Evolutionary conservation across 208 protist species (phyloP).

Genomic region (Strigomonas oncopelti): DNA sequence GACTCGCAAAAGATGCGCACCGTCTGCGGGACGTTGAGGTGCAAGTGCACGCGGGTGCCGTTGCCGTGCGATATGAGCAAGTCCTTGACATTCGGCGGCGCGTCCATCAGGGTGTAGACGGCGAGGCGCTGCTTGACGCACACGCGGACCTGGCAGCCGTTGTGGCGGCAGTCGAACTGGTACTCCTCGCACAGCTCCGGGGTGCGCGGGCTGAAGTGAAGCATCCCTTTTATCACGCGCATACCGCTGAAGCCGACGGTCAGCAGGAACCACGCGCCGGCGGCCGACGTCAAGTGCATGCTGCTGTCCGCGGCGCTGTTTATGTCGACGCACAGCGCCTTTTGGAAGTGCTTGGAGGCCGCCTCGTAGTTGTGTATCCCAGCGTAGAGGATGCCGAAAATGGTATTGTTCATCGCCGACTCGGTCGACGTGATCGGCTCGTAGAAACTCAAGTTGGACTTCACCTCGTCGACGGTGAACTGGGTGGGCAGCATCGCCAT

Average conservation of each 20-base stretch:
- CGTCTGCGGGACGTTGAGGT: conserved; percentile 42
- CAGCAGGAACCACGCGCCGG: conserved; percentile 79
- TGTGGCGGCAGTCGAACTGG: conserved; percentile 66
- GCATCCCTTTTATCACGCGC: conserved; percentile 56
- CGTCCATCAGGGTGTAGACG: conserved; percentile 69
- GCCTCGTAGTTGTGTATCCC: conserved; percentile 59
- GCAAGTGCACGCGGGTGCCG: conserved; percentile 60
- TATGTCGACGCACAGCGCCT: conserved; percentile 66
- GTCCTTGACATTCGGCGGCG: conserved; percentile 29
- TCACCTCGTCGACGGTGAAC: conserved; percentile 76
- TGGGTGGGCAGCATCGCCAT: conserved; percentile 68
- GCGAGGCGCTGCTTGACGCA: conserved; percentile 55
- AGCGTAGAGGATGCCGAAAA: conserved; percentile 76
- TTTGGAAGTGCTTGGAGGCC: conserved; percentile 52
- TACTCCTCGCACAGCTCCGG: conserved; percentile 78
- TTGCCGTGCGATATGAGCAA: conserved; percentile 76
- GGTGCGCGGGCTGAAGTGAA: conserved; percentile 82
- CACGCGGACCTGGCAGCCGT: conserved; percentile 74
- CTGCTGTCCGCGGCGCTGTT: conserved; percentile 68
- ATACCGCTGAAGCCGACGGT: conserved; percentile 79
- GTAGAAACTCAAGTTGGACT: conserved; percentile 84
- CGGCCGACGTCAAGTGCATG: conserved; percentile 72
- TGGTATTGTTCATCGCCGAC: conserved; percentile 60
- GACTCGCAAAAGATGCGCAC: conserved; percentile 72
- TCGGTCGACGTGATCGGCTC: conserved; percentile 80